These are phyloP conservation scores for Globisporangium cylindrosporum DNA, from an alignment of 352 stramenopile species.

Conservation along the genomic window DNA sequence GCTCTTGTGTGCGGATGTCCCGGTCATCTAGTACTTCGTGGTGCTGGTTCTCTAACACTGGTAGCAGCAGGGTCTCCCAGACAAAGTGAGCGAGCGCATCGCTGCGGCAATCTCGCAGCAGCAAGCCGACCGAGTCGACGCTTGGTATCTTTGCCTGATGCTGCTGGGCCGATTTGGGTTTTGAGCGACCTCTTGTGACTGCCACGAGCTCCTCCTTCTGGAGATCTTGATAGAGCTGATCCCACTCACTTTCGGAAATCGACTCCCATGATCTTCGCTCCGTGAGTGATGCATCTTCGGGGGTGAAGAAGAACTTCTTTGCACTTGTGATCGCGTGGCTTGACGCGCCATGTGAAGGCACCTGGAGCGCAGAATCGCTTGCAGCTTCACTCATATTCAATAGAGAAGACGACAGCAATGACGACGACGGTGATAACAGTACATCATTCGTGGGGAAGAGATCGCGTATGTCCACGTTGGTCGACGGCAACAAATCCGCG, in stretches of 20 bases:
- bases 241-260: slow-evolving; percentile 47
- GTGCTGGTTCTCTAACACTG: slow-evolving; percentile 21
- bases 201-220: slow-evolving; percentile 2
- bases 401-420: not conserved
- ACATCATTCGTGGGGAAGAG: not conserved
- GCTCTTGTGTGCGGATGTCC: slow-evolving; percentile 12
- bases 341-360: not conserved
- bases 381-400: not conserved
- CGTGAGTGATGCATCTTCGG: slow-evolving; percentile 23
- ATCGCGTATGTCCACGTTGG: slow-evolving; percentile 23
- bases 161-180: not conserved
- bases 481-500: slow-evolving; percentile 29
- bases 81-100: slow-evolving; percentile 44
- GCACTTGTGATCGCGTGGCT: slow-evolving; percentile 20
- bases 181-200: not conserved
- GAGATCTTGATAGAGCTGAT: slow-evolving; percentile 23
- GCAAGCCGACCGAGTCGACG: slow-evolving; percentile 24
- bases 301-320: slow-evolving; percentile 25
- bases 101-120: slow-evolving; percentile 41
- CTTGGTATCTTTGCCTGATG: slow-evolving; percentile 12
- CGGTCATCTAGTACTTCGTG: not conserved
- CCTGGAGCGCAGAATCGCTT: not conserved
- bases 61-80: slow-evolving; percentile 46
- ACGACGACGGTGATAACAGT: not conserved
- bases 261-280: slow-evolving; percentile 27